A percentile compares a stretch with the other conserved stretches of the same genome.
Evolutionary conservation across 306 rosid species (phyloP).

Genomic region (Cucurbita argyrosperma): DNA sequence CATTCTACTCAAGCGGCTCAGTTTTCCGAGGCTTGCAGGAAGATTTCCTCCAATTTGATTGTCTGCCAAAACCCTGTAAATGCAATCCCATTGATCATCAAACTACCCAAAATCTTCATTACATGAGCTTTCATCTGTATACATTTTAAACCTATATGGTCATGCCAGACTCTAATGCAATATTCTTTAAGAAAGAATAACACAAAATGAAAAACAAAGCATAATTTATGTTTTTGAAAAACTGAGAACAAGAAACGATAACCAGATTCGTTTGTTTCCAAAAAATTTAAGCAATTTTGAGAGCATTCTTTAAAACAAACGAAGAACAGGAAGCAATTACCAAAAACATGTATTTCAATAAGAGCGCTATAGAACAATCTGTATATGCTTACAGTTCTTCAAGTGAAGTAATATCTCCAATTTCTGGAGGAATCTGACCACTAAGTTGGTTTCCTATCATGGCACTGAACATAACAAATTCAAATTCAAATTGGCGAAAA

Average conservation of each 20-base stretch:
- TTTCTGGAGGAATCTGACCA: constrained; percentile 45
- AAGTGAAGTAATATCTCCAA: constrained; percentile 37
- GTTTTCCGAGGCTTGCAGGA: constrained; percentile 39
- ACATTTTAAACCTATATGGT: not conserved
- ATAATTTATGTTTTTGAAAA: too few relatives aligned
- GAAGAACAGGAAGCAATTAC: too few relatives aligned
- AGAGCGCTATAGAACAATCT: not conserved
- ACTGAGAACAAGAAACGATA: too few relatives aligned
- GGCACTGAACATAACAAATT: constrained; percentile 22
- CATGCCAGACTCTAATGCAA: too few relatives aligned
- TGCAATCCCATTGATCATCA: not conserved
- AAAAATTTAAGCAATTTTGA: too few relatives aligned
- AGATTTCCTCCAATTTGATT: constrained; percentile 48
- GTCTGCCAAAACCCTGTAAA: constrained; percentile 37
- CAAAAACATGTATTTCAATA: not conserved
- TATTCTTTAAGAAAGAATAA: too few relatives aligned
- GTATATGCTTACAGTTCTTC: constrained; percentile 30
- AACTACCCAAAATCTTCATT: not conserved
- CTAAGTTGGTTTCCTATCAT: constrained; percentile 45
- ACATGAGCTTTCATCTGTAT: not conserved
- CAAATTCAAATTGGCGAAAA: not conserved
- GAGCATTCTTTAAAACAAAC: too few relatives aligned
- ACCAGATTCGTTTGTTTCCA: too few relatives aligned
- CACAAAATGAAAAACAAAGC: too few relatives aligned
- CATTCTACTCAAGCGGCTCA: constrained; percentile 32